Evolutionary conservation across 805 yeast genomes (phyloP).

Genomic region (Lipomyces sp.): DNA sequence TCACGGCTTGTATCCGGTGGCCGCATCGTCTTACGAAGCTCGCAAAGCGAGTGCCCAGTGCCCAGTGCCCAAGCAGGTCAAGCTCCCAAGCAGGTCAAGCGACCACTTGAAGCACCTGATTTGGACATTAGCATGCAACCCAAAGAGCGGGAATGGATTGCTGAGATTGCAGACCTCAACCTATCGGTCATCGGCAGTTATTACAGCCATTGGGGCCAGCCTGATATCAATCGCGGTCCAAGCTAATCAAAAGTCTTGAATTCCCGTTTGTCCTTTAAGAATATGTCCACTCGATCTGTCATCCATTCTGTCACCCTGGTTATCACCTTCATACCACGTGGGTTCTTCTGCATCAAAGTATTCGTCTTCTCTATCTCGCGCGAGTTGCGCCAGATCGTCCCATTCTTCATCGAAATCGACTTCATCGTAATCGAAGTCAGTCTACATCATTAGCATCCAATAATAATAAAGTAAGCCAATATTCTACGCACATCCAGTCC

Average conservation of each 20-base stretch:
- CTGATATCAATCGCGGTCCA: too few species aligned
- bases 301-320: not conserved
- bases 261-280: slow-evolving; percentile 30
- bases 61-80: too few species aligned
- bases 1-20: too few species aligned
- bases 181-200: not conserved
- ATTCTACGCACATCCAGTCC: slow-evolving; percentile 20
- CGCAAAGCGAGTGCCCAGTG: too few species aligned
- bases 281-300: not conserved
- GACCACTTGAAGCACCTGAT: too few species aligned
- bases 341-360: slow-evolving; percentile 35
- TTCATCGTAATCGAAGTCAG: slow-evolving; percentile 31
- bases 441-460: slow-evolving; percentile 12
- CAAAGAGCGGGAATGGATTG: too few species aligned
- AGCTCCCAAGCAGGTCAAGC: too few species aligned
- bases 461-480: not conserved
- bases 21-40: too few species aligned
- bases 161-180: too few species aligned
- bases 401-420: slow-evolving; percentile 30
- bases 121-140: too few species aligned
- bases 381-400: slow-evolving; percentile 30
- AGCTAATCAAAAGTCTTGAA: slow-evolving; percentile 25
- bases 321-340: slow-evolving; percentile 15
- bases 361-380: slow-evolving; percentile 27
- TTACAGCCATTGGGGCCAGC: not conserved